Percentiles rank a stretch among this genome's conserved stretches.
These are phyloP conservation scores for Udeniomyces megalosporus DNA, from an alignment of 768 basidiomycete genomes.

Conservation along the genomic window DNA sequence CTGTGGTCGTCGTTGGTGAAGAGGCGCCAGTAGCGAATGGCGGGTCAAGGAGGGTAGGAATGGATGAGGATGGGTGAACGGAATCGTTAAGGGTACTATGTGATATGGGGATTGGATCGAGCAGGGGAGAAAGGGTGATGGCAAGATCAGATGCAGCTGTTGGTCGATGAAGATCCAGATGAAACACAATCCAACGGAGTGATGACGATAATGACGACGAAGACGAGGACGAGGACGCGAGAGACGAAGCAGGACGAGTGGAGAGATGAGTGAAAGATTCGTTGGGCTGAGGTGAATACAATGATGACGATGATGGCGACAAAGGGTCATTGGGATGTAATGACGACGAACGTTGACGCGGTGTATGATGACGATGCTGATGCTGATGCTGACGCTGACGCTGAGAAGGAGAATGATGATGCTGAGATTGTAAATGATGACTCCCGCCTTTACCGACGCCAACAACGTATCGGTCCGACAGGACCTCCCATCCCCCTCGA, in stretches of 20 bases:
- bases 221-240: too few relatives aligned
- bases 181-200: conserved; percentile 7
- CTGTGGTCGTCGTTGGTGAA: neutral
- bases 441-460: conserved; percentile 41
- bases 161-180: conserved; percentile 4
- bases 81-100: neutral
- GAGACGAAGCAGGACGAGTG: neutral
- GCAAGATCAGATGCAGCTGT: neutral
- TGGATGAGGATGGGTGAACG: neutral
- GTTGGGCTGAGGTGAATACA: too few relatives aligned
- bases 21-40: neutral
- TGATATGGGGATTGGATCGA: neutral
- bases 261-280: neutral
- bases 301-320: too few relatives aligned
- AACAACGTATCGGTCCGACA: conserved; percentile 38
- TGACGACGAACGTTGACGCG: too few relatives aligned
- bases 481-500: conserved; percentile 61
- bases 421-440: too few relatives aligned
- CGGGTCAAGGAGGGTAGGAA: neutral
- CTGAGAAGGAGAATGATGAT: too few relatives aligned
- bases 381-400: too few relatives aligned
- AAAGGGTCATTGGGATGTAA: too few relatives aligned
- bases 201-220: too few relatives aligned
- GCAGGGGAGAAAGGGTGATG: neutral
- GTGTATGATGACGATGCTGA: too few relatives aligned